Evolutionary conservation across 78 protist genomes (phyloP), one percentile per base, ranked within the genome.

Genomic region (Kipferlia bialata): DNA sequence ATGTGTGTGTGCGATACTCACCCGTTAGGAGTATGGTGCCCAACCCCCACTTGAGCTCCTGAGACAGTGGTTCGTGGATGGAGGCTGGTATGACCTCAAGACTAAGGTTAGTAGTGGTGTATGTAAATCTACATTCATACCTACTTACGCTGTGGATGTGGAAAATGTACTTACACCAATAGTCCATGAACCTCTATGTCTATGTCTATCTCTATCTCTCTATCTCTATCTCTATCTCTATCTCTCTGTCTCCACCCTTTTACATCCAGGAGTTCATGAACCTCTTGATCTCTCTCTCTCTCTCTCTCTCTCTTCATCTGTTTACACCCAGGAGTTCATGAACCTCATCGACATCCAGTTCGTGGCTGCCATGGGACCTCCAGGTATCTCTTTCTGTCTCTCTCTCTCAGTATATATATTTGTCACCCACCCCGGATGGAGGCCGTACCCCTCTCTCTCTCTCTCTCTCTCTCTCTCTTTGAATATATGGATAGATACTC

Each of bases 21-120:
- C 70, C 17, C 54, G 26, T 10, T 85, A 82, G 66, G 28, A 57
- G 62, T 89, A 80, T 62, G 85, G 86, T 2, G 90, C 95, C 17
- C 92, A 86, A 69, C 95, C 92, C 29, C 92, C 95, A 16, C 74
- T 85, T 36, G 92, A 87, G 78, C 61, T 91, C 51, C 56, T 91
- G 48, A 66, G 92, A 1, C 95, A 91, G 82, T 79, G 33, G 63
- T 59, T 83, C 78, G 92, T 87, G 63, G 78, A 87, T 63, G 74
- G 80, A 26, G 91, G 90, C 32, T 91, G 91, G 91, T 84, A 77
- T 37, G 31, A 41, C 10, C 48, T 5, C 22, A 41, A 59, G 36
- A n/a, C n/a, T n/a, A n/a, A n/a, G n/a, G n/a, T n/a, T n/a, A n/a
- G n/a, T n/a, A n/a, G n/a, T n/a, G n/a, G n/a, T n/a, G 26, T 64